Conservation (phyloP, 2,329 filamentous ascomycete genomes). For the Xylaria sp. region DNA sequence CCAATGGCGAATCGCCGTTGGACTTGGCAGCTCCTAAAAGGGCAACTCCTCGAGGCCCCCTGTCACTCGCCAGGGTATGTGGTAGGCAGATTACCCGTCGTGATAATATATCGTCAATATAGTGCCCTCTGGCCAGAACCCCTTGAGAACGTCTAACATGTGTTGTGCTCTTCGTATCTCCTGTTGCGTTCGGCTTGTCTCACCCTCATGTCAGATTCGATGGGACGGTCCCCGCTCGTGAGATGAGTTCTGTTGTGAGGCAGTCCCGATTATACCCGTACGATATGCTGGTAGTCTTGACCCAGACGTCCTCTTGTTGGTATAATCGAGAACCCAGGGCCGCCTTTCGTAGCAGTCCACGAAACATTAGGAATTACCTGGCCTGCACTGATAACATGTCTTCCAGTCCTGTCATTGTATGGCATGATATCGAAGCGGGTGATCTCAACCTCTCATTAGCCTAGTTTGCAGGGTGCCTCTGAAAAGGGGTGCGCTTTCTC, state of each 20-base stretch:
- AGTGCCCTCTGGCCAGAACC: conserved; percentile 14
- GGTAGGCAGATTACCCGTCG: neutral
- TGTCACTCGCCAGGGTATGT: conserved; percentile 2
- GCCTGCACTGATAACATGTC: neutral
- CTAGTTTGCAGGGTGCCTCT: neutral
- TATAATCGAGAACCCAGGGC: neutral
- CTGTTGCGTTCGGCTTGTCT: conserved; percentile 16
- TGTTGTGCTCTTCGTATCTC: conserved; percentile 20
- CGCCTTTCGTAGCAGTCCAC: neutral
- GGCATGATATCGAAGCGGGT: neutral
- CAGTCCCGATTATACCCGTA: neutral
- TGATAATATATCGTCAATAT: conserved; percentile 17
- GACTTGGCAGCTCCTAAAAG: conserved; percentile 11
- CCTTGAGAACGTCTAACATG: neutral
- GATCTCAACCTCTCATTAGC: conserved; percentile 4
- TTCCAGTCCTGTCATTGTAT: neutral
- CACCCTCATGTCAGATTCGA: neutral
- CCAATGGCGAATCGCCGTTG: conserved; percentile 10
- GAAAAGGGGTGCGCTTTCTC: neutral
- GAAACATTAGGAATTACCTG: neutral
- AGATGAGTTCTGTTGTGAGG: neutral
- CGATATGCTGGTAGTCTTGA: neutral
- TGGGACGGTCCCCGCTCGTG: neutral
- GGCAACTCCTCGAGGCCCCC: conserved; percentile 1
- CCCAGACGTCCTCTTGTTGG: neutral